These are phyloP conservation scores for Bipolaris gigantea DNA, from an alignment of 2,329 filamentous ascomycete genomes.

Conservation along the genomic window DNA sequence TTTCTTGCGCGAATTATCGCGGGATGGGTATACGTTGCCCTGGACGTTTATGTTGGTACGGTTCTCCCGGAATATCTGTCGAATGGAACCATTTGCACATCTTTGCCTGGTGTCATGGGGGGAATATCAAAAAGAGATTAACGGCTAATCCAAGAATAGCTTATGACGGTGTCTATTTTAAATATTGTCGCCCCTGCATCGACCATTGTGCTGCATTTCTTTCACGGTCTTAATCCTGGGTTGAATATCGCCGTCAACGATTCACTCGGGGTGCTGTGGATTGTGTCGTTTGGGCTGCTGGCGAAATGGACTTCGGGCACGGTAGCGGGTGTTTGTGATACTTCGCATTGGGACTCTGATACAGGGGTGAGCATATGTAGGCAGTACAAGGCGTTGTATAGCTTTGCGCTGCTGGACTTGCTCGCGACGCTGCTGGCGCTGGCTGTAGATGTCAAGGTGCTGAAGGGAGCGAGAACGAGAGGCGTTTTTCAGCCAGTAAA, in stretches of 20 bases:
- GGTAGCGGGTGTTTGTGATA: constrained; percentile 55
- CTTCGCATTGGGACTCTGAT: constrained; percentile 56
- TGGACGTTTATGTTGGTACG: constrained; percentile 63
- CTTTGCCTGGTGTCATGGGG: not conserved
- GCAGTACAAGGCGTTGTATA: constrained; percentile 63
- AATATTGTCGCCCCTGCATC: constrained; percentile 52
- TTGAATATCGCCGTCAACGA: constrained; percentile 57
- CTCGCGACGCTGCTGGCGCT: constrained; percentile 53
- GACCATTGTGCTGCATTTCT: constrained; percentile 57
- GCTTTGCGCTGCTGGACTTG: constrained; percentile 56
- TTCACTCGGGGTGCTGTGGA: constrained; percentile 55
- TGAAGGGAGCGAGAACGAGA: constrained; percentile 42
- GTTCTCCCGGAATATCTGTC: not conserved
- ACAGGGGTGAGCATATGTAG: constrained; percentile 60
- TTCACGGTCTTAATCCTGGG: constrained; percentile 55
- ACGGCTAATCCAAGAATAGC: constrained; percentile 42
- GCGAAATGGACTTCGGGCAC: constrained; percentile 59
- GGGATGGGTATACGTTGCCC: constrained; percentile 56
- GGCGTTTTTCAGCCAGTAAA: constrained; percentile 56
- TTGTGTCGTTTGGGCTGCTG: constrained; percentile 55
- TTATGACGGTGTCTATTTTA: constrained; percentile 55
- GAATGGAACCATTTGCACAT: not conserved
- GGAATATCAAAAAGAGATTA: not conserved
- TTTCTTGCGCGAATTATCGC: constrained; percentile 58
- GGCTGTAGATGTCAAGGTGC: constrained; percentile 55